A percentile compares a stretch with the other conserved stretches of the same genome.
Evolutionary conservation across 1,284 basidiomycete species (phyloP).

Genomic region (Rhodotorula mucilaginosa): DNA sequence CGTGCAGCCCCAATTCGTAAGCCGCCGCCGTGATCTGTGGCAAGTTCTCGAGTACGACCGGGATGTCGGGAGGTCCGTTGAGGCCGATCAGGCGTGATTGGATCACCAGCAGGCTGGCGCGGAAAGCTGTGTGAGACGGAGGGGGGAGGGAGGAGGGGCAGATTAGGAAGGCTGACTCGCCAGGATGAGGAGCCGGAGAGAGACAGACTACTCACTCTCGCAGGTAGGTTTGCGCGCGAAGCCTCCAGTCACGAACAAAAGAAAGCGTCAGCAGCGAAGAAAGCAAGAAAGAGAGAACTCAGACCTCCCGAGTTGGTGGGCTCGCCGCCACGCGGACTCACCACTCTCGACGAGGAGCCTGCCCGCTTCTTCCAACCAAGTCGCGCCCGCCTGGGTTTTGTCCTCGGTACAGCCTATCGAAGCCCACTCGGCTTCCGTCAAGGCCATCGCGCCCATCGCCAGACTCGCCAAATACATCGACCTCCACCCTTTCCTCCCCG

Average conservation of each 20-base stretch:
- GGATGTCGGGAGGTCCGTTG: neutral
- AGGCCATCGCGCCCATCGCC: neutral
- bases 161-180: neutral
- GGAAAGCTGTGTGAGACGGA: neutral
- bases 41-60: neutral
- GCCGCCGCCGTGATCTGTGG: neutral
- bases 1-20: constrained; percentile 4
- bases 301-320: no score
- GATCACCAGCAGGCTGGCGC: constrained; percentile 10
- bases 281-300: no score
- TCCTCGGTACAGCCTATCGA: neutral
- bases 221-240: neutral
- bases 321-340: neutral
- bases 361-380: constrained; percentile 9
- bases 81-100: constrained; percentile 5
- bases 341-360: neutral
- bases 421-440: constrained; percentile 5
- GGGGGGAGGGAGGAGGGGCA: neutral
- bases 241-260: neutral
- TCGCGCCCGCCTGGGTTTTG: neutral
- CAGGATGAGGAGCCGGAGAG: neutral
- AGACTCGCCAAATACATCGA: neutral
- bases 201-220: neutral
- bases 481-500: neutral
- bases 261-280: neutral